phyloP scores from a whole-genome alignment of 2,329 filamentous ascomycete genomes.

The Arthrobotrys sphaeroides region DNA sequence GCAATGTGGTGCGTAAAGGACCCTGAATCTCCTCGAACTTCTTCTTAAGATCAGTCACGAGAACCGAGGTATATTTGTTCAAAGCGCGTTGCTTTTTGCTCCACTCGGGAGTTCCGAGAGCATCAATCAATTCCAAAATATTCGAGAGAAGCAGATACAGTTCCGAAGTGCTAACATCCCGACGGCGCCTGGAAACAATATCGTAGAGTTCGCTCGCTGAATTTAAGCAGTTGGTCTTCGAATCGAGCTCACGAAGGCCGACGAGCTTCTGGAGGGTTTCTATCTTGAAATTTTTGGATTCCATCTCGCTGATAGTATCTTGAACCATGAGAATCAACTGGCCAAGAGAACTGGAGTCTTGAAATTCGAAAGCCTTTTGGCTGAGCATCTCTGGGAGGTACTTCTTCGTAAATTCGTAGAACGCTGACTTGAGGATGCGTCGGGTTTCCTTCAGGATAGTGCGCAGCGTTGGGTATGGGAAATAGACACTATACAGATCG shows the following conservation, averaged over 20 bases:
- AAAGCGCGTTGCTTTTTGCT: conserved; percentile 7
- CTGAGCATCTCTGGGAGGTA: conserved; percentile 31
- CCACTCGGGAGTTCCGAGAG: conserved; percentile 4
- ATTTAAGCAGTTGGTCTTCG: conserved; percentile 3
- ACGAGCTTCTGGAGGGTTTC: background rate
- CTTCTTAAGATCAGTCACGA: conserved; percentile 28
- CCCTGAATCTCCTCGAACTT: conserved; percentile 35
- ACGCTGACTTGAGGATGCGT: conserved; percentile 21
- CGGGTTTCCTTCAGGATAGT: conserved; percentile 38
- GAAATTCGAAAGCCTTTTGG: conserved; percentile 8
- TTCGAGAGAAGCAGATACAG: background rate
- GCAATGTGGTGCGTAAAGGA: conserved; percentile 16
- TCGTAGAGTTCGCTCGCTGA: conserved; percentile 28
- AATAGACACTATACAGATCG: conserved; percentile 24
- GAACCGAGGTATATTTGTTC: conserved; percentile 11
- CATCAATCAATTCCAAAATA: conserved; percentile 16
- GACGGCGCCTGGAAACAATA: conserved; percentile 14
- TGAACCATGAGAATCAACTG: conserved; percentile 36
- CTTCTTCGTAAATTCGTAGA: conserved; percentile 33
- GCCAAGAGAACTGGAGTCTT: conserved; percentile 28
- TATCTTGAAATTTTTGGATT: background rate
- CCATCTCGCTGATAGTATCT: conserved; percentile 14
- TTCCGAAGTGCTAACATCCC: conserved; percentile 18
- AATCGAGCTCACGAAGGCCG: background rate
- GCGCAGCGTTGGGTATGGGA: conserved; percentile 39